Conservation (phyloP, 371 early-diverging fungal genomes). For the Mortierella sp. region DNA sequence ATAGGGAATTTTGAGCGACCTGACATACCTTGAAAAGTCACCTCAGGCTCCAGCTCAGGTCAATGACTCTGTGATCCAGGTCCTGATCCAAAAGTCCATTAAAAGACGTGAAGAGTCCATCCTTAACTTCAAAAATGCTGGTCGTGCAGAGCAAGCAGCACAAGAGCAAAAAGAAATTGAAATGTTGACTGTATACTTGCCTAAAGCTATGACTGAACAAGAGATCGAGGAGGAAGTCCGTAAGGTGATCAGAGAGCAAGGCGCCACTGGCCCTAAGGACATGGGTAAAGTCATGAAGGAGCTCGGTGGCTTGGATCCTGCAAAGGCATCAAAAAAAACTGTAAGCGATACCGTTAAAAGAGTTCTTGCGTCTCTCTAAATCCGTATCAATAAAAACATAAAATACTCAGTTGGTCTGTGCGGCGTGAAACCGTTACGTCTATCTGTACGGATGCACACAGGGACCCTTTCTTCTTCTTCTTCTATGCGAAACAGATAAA, state of each 20-base stretch:
- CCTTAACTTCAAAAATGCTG: constrained; percentile 67
- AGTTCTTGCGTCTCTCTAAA: constrained; percentile 53
- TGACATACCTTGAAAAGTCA: constrained; percentile 80
- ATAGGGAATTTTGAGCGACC: constrained; percentile 75
- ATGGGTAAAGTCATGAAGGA: constrained; percentile 87
- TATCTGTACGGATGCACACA: background rate
- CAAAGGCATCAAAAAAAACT: constrained; percentile 73
- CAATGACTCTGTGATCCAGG: constrained; percentile 62
- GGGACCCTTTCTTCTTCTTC: too few species aligned
- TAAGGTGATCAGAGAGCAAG: constrained; percentile 64
- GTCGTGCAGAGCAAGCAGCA: constrained; percentile 74
- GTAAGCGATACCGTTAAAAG: constrained; percentile 77
- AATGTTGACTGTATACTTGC: constrained; percentile 77
- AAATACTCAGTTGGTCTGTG: constrained; percentile 11
- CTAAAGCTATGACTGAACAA: constrained; percentile 74
- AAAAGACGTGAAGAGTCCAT: constrained; percentile 82
- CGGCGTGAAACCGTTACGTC: constrained; percentile 5
- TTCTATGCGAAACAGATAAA: background rate
- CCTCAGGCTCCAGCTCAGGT: constrained; percentile 57
- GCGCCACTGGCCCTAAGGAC: constrained; percentile 69
- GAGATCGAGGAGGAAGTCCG: constrained; percentile 74
- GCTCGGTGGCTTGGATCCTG: constrained; percentile 66
- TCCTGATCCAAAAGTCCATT: constrained; percentile 78
- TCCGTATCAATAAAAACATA: too few species aligned
- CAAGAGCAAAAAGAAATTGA: constrained; percentile 72